A percentile compares a stretch with the other conserved stretches of the same genome.
phyloP scores from a whole-genome alignment of 2,329 filamentous ascomycete genomes.

The Aureobasidium pullulans region DNA sequence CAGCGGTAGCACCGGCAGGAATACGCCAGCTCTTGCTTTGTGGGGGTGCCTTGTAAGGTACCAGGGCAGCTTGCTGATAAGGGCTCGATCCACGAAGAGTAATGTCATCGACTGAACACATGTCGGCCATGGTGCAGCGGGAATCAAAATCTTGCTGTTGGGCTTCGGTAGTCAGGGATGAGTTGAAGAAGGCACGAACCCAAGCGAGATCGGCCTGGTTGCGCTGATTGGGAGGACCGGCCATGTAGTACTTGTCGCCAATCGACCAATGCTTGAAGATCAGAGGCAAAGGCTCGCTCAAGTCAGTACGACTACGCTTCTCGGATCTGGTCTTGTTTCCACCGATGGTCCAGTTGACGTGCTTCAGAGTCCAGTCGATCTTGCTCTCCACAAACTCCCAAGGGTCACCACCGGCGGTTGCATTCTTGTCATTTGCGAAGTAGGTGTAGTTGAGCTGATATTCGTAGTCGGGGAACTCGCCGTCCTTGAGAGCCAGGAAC shows the following conservation, averaged over 20 bases:
- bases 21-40: slow-evolving; percentile 2
- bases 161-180: slow-evolving; percentile 31
- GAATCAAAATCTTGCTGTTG: not conserved
- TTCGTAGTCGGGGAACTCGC: slow-evolving; percentile 31
- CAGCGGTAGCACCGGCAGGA: not conserved
- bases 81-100: slow-evolving; percentile 5
- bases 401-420: slow-evolving; percentile 28
- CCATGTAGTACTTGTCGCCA: slow-evolving; percentile 37
- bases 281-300: slow-evolving; percentile 35
- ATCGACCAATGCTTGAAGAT: slow-evolving; percentile 44
- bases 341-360: slow-evolving; percentile 37
- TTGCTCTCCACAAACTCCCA: slow-evolving; percentile 41
- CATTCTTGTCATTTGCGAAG: slow-evolving; percentile 13
- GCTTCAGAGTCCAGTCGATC: slow-evolving; percentile 41
- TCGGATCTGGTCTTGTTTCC: slow-evolving; percentile 29
- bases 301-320: slow-evolving; percentile 29
- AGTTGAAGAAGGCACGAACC: slow-evolving; percentile 46
- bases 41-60: not conserved
- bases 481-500: slow-evolving; percentile 32
- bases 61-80: not conserved
- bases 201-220: slow-evolving; percentile 38
- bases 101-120: slow-evolving; percentile 2
- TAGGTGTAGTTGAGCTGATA: slow-evolving; percentile 37
- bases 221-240: slow-evolving; percentile 36
- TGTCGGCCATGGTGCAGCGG: not conserved